Base-by-base conservation (phyloP, 2,329 filamentous ascomycete genomes). In the Keithomyces neogunnii region DNA sequence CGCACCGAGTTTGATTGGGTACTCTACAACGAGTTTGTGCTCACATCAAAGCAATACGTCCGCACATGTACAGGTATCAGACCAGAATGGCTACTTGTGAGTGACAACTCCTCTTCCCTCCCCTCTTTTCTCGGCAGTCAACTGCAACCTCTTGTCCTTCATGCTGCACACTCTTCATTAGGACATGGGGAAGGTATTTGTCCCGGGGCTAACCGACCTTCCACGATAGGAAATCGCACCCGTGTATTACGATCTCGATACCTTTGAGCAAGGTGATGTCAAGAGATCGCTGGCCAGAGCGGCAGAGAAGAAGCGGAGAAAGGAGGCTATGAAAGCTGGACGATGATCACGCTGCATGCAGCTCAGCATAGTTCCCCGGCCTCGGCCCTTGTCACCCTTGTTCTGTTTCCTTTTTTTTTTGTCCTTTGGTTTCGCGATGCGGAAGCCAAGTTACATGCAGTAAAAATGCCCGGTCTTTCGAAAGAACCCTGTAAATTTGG, bases 21-120 rank as follows among this genome's bases (percentile, higher is more conserved):
- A 30, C 74, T 99, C 30, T 99, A 99, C 72, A 96, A 97, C 63
- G 95, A 99, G 66, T 99, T 97, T 64, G 93, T 99, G 10, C 81
- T 99, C 51, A 99, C 93, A 1, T 93, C 88, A 49, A 96, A 99
- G 80, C 95, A 97, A 73, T 99, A 96, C 68, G 92, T 99, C 61
- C 82, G 95, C 52, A 96, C 89, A 0, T 89, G 96, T 46, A 97
- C 91, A 10, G 84, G 88, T 32, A 86, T 99, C 51, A 87, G 88
- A 66, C 88, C 92, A 1, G 93, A 99, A 69, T 99, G 93, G 93
- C 74, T 99, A 55, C 66, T 97, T 69, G 88, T 91, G 77, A 71
- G 85, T 45, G 35, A 11, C 19, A 8, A 5, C 28, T 32, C 39
- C 30, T 11, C 6, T 29, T 6, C 3, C 26, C 19, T 4, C 43